phyloP scores from a whole-genome alignment of 2,329 filamentous ascomycete genomes.

The Fusarium dlaminii region DNA sequence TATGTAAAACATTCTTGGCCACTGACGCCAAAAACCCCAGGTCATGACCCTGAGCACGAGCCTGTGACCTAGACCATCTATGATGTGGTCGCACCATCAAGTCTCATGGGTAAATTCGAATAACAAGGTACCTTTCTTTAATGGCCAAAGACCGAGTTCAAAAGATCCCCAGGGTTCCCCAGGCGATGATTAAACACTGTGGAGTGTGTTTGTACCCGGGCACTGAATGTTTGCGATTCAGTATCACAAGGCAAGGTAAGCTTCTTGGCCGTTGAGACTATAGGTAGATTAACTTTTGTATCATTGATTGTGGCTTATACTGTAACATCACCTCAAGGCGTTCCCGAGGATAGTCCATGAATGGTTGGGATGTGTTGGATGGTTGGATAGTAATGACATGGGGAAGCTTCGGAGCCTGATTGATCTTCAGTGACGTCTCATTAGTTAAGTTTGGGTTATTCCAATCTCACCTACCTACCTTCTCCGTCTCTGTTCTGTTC shows the following conservation, averaged over 20 bases:
- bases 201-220: not conserved
- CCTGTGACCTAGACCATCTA: not conserved
- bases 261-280: not conserved
- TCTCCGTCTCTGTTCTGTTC: not conserved
- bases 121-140: not conserved
- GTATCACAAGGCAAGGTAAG: not conserved
- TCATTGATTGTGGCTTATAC: conserved; percentile 25
- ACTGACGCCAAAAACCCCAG: conserved; percentile 1
- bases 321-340: conserved; percentile 6
- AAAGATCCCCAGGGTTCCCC: conserved; percentile 17
- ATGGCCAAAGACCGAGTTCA: not conserved
- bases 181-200: conserved; percentile 2
- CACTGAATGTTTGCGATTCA: not conserved
- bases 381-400: not conserved
- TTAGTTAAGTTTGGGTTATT: conserved; percentile 14
- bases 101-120: not conserved
- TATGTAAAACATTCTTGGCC: not conserved
- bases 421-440: conserved; percentile 41
- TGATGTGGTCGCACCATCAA: conserved; percentile 4
- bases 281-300: not conserved
- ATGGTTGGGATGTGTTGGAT: not conserved
- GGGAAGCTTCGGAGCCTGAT: conserved; percentile 37
- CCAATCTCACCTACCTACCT: conserved; percentile 7
- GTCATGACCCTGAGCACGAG: conserved; percentile 2
- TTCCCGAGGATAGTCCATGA: conserved; percentile 1